Evolutionary conservation across 768 basidiomycete species (phyloP).

Genomic region (Boletus sensibilis): DNA sequence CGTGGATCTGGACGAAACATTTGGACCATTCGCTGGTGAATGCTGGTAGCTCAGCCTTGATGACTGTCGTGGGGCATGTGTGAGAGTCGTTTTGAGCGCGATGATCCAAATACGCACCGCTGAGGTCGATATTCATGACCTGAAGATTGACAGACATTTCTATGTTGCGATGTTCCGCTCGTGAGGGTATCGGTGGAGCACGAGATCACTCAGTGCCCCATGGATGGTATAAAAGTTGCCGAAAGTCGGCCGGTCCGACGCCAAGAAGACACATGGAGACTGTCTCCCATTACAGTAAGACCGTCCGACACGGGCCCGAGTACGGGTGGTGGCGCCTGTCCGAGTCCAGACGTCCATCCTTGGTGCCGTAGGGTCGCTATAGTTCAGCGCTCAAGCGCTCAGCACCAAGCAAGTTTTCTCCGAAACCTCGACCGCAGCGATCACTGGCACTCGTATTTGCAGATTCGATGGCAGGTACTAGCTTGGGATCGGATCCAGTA

Average conservation of each 20-base stretch:
- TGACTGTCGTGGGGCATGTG: conserved; percentile 8
- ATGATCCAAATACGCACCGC: conserved; percentile 4
- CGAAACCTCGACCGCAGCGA: background rate
- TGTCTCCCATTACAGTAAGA: too few species aligned
- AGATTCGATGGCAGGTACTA: background rate
- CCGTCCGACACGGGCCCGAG: too few species aligned
- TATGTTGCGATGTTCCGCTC: background rate
- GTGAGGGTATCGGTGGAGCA: background rate
- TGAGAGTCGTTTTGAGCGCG: background rate
- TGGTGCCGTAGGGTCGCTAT: background rate
- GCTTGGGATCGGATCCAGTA: conserved; percentile 26
- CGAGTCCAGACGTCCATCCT: background rate
- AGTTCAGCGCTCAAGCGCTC: background rate
- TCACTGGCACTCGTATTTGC: background rate
- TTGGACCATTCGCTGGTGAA: conserved; percentile 23
- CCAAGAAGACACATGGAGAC: background rate
- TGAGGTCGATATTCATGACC: conserved; percentile 28
- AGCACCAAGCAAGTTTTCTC: background rate
- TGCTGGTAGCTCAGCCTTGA: conserved; percentile 25
- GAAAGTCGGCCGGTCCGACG: background rate
- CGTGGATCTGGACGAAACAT: conserved; percentile 22
- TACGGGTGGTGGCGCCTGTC: too few species aligned
- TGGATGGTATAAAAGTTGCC: background rate
- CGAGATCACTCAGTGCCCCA: background rate
- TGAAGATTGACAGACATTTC: conserved; percentile 7